Evolutionary conservation across 148 eudicot species (phyloP).

Genomic region (Bassia scoparia): DNA sequence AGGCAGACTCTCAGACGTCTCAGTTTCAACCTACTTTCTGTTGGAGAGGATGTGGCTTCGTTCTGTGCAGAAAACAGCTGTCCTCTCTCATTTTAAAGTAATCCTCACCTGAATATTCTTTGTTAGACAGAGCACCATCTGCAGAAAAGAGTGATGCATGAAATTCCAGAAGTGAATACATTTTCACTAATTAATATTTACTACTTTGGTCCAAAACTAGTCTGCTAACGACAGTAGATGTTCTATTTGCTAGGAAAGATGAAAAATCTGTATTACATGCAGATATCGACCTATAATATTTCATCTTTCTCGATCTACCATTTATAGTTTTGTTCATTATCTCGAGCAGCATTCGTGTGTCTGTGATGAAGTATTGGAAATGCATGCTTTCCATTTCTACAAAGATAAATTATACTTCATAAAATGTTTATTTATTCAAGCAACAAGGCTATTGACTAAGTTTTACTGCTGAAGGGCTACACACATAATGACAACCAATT

Average conservation of each 20-base stretch:
- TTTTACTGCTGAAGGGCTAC: neutral
- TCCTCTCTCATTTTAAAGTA: constrained; percentile 57
- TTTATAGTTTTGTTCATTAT: neutral
- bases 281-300: too few relatives aligned
- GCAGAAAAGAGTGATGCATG: constrained; percentile 5
- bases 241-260: neutral
- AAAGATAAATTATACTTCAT: neutral
- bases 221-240: neutral
- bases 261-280: neutral
- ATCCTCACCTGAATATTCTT: too few relatives aligned
- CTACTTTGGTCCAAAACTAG: neutral
- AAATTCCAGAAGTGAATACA: neutral
- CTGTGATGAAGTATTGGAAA: constrained; percentile 7
- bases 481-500: neutral
- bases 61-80: constrained; percentile 53
- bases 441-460: neutral
- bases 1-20: constrained; percentile 34
- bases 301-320: neutral
- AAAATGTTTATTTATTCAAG: neutral
- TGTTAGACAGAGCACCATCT: constrained; percentile 59
- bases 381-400: neutral
- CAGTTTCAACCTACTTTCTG: constrained; percentile 30
- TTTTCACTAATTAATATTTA: neutral
- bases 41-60: constrained; percentile 27
- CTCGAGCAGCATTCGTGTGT: neutral